Evolutionary conservation across 2,329 filamentous ascomycete genomes (phyloP).

Genomic region (Sarocladium brachiariae): DNA sequence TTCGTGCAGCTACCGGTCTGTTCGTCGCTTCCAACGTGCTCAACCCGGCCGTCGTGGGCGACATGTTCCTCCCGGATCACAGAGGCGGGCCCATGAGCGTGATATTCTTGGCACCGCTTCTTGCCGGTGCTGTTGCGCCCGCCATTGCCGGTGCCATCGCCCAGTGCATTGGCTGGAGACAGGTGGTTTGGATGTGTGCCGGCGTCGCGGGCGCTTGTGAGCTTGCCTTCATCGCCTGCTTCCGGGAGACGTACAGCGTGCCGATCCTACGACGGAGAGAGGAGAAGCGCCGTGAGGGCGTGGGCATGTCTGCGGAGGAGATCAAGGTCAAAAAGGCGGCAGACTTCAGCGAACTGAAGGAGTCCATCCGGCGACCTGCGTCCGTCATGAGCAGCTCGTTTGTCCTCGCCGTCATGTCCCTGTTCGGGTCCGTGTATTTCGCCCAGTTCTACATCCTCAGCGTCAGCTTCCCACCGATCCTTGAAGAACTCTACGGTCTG

Average conservation of each 20-base stretch:
- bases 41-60: constrained; percentile 56
- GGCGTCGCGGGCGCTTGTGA: constrained; percentile 41
- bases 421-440: constrained; percentile 42
- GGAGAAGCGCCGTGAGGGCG: not conserved
- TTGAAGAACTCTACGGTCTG: constrained; percentile 40
- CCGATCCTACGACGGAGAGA: constrained; percentile 37
- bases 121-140: constrained; percentile 51
- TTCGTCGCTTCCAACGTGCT: constrained; percentile 59
- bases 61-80: constrained; percentile 52
- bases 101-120: constrained; percentile 48
- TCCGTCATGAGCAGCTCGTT: constrained; percentile 41
- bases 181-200: constrained; percentile 43
- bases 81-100: constrained; percentile 52
- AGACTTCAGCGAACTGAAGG: constrained; percentile 17
- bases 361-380: constrained; percentile 38
- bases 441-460: constrained; percentile 47
- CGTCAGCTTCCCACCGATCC: constrained; percentile 44
- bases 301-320: not conserved
- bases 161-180: constrained; percentile 47
- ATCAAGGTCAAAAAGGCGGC: constrained; percentile 10
- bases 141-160: constrained; percentile 48
- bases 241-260: constrained; percentile 56
- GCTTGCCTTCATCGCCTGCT: constrained; percentile 42
- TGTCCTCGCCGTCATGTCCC: constrained; percentile 42
- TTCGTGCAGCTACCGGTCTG: constrained; percentile 52